Evolutionary conservation across 83 land plant genomes (phyloP), one percentile per base, ranked within the genome.

Genomic region (Picea abies): DNA sequence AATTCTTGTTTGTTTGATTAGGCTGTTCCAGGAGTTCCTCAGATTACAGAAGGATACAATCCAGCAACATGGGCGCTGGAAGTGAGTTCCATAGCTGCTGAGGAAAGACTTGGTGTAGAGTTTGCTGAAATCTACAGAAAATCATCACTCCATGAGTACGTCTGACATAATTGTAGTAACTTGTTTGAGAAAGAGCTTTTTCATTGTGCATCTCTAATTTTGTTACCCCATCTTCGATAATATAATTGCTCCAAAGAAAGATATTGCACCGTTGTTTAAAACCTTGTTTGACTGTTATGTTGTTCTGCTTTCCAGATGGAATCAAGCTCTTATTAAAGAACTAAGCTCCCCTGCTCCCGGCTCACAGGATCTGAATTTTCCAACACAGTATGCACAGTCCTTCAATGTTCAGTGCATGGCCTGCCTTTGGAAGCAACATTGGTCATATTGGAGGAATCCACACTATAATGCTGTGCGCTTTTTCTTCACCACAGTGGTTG

Each of bases 91-190:
- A 29, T 29, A 29, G 29, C 29, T 29, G 29, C 29, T 29, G 29
- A 29, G 29, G 29, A 29, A 29, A 29, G 29, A 29, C 29, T 29
- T 29, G 29, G 29, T 29, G 63, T 69, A 78, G 93, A 93, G 39
- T 93, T 93, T 76, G 85, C 90, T 4, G 85, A 85, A 15, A 70
- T 89, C 67, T 93, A 93, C 83, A 84, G 17, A 71, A 72, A 84
- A n/a, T 91, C 93, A 22, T 60, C 80, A 29, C 29, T 29, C 29
- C 29, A 29, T 29, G 29, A 29, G 29, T 29, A 29, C 29, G 29
- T 29, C 29, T 29, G 29, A 29, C 29, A 29, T 29, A 29, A 29
- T 29, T 29, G 29, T 29, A 29, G 29, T 29, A 29, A 14, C 91
- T 72, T 72, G 15, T 17, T 72, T 41, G 16, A 72, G 22, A 4